Evolutionary conservation across 805 yeast genomes (phyloP).

Genomic region (Wickerhamiella kurtzmanii): DNA sequence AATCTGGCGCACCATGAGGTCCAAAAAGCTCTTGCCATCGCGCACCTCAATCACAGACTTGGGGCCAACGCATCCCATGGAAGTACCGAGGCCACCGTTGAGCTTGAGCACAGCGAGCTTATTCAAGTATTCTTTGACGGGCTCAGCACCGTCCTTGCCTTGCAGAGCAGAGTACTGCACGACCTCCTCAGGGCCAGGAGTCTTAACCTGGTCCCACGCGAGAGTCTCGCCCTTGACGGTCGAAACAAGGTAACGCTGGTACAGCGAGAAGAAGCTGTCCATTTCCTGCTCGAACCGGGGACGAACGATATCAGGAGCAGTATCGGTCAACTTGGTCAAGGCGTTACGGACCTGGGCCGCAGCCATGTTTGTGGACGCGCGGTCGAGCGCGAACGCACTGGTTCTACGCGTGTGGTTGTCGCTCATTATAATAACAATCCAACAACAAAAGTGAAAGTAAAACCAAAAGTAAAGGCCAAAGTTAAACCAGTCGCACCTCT

Average conservation of each 20-base stretch:
- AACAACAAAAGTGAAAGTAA: background rate
- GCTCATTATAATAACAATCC: background rate
- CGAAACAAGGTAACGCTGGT: conserved; percentile 82
- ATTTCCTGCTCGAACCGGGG: conserved; percentile 69
- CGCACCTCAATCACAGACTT: conserved; percentile 96
- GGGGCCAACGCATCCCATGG: conserved; percentile 99
- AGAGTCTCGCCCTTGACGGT: conserved; percentile 74
- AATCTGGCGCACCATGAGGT: conserved; percentile 90
- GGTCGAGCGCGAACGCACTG: conserved; percentile 57
- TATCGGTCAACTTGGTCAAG: conserved; percentile 74
- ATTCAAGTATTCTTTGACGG: conserved; percentile 39
- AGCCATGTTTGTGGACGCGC: conserved; percentile 86
- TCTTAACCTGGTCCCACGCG: conserved; percentile 91
- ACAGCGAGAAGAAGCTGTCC: conserved; percentile 88
- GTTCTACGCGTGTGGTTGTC: conserved; percentile 13
- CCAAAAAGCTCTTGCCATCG: conserved; percentile 95
- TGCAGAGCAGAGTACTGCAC: conserved; percentile 53
- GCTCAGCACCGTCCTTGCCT: conserved; percentile 16
- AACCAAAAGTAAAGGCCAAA: background rate
- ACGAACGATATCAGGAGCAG: conserved; percentile 34
- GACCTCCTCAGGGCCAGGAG: conserved; percentile 83
- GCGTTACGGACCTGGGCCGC: conserved; percentile 98
- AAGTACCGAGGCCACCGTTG: conserved; percentile 97
- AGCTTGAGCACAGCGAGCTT: conserved; percentile 91
- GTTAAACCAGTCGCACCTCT: no score